These are phyloP conservation scores for Phoma herbarum DNA, from an alignment of 2,329 filamentous ascomycete species.

Conservation along the genomic window DNA sequence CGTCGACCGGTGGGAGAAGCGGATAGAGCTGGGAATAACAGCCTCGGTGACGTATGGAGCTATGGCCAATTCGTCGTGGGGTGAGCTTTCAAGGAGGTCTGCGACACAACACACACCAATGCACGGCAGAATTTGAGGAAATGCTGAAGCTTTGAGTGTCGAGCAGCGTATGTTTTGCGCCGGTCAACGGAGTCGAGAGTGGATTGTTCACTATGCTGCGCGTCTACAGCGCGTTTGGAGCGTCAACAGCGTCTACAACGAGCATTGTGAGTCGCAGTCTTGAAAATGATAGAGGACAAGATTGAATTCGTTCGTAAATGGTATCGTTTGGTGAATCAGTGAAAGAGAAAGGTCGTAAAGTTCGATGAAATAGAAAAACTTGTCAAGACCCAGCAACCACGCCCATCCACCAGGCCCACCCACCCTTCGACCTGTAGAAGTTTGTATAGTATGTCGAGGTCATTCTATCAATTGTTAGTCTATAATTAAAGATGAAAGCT, in stretches of 20 bases:
- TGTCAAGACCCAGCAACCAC: not conserved
- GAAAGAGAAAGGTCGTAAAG: not conserved
- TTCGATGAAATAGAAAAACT: not conserved
- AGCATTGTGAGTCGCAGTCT: conserved; percentile 2
- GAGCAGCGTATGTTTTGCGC: conserved; percentile 8
- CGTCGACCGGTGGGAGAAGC: not conserved
- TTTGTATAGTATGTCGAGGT: conserved; percentile 25
- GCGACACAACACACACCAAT: not conserved
- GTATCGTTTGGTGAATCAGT: not conserved
- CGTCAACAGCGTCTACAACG: conserved; percentile 32
- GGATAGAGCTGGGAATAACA: conserved; percentile 9
- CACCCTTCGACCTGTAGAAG: conserved; percentile 28
- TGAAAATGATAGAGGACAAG: not conserved
- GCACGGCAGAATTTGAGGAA: not conserved
- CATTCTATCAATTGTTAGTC: not conserved
- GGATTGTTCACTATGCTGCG: conserved; percentile 7
- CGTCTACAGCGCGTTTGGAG: conserved; percentile 28
- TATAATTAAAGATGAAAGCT: not conserved
- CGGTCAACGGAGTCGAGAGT: conserved; percentile 8
- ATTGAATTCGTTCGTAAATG: conserved; percentile 3
- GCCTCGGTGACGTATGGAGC: conserved; percentile 21
- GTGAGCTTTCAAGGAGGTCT: not conserved
- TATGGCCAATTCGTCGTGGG: conserved; percentile 23
- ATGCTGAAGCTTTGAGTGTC: conserved; percentile 7
- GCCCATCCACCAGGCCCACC: conserved; percentile 23